Conservation (phyloP, 2,329 filamentous ascomycete genomes). For the Colletotrichum theobromicola region DNA sequence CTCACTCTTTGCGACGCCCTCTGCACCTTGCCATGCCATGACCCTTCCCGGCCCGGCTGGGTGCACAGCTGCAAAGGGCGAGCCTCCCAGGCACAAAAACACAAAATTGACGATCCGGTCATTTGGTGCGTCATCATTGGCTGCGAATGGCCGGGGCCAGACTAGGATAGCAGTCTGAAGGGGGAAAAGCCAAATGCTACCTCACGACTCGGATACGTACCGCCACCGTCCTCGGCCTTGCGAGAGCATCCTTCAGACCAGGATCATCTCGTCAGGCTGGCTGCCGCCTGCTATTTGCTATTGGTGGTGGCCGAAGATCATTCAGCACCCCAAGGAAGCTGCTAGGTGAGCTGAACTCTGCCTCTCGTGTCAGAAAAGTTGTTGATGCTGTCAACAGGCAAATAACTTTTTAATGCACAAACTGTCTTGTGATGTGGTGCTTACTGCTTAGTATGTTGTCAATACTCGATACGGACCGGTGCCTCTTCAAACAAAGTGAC, state of each 20-base stretch:
- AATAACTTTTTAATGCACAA: background rate
- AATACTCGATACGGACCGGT: background rate
- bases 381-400: background rate
- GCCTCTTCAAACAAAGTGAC: conserved; percentile 7
- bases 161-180: background rate
- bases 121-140: conserved; percentile 11
- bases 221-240: background rate
- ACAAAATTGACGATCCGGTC: background rate
- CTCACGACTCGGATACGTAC: background rate
- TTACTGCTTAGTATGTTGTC: background rate
- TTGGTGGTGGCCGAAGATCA: background rate
- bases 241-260: background rate
- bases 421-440: background rate
- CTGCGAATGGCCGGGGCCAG: background rate
- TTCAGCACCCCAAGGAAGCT: background rate
- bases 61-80: background rate
- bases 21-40: background rate
- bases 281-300: background rate
- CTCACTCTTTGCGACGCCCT: background rate
- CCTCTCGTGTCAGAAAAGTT: background rate
- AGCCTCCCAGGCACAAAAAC: conserved; percentile 7
- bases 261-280: background rate
- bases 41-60: background rate
- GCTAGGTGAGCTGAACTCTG: background rate
- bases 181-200: background rate